Evolutionary conservation across 345 rosid species (phyloP).

Genomic region (Murraya paniculata): DNA sequence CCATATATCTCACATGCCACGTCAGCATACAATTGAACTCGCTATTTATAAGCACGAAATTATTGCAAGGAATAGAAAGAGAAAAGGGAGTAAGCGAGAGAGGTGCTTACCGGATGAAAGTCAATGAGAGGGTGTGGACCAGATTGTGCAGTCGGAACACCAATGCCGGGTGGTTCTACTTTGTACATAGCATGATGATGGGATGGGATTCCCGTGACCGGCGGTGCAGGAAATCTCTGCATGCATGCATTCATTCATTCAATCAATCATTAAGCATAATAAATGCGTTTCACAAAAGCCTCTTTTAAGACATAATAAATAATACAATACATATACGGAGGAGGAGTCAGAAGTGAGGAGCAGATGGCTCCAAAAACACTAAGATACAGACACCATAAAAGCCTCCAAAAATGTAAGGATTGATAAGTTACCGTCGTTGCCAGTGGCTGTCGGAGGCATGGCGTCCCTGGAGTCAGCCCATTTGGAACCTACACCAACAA

Average conservation of each 20-base stretch:
- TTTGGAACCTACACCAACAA: conserved; percentile 37
- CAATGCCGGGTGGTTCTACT: conserved; percentile 40
- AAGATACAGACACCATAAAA: conserved; percentile 18
- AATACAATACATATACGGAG: neutral
- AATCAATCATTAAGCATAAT: neutral
- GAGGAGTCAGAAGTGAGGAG: too few species aligned
- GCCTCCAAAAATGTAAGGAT: conserved; percentile 21
- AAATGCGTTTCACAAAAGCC: neutral
- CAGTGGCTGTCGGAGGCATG: conserved; percentile 54
- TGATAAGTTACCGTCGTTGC: conserved; percentile 47
- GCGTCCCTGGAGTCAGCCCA: conserved; percentile 50
- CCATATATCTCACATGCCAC: too few species aligned
- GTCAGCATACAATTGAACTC: too few species aligned
- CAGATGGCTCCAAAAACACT: conserved; percentile 9
- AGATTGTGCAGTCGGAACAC: conserved; percentile 35
- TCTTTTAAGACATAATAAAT: neutral
- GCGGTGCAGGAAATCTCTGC: conserved; percentile 53
- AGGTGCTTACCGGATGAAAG: conserved; percentile 60
- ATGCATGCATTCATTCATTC: conserved; percentile 4
- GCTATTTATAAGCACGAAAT: too few species aligned
- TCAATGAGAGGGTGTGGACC: conserved; percentile 48
- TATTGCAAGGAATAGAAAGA: too few species aligned
- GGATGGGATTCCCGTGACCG: conserved; percentile 57
- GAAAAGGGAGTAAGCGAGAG: neutral
- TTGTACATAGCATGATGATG: conserved; percentile 33